Percentiles rank a stretch among this genome's conserved stretches.
Conservation (phyloP, 2,329 filamentous ascomycete genomes). For the Cryphonectria naterciae region DNA sequence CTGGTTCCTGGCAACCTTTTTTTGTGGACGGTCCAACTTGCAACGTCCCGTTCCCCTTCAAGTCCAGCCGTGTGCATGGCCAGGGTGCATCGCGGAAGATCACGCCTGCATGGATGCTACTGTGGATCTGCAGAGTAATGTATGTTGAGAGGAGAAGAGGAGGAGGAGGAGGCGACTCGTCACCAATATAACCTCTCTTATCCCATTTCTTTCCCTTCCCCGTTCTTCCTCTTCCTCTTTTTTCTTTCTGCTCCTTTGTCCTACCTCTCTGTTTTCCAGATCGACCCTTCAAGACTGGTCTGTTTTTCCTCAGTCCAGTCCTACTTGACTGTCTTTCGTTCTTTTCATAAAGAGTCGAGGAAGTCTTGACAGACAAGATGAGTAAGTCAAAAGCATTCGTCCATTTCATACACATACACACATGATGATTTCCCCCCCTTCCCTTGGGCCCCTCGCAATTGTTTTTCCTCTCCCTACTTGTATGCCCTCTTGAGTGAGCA, state of each 20-base stretch:
- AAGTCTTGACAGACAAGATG: conserved; percentile 21
- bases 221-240: not conserved
- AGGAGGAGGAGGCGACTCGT: not conserved
- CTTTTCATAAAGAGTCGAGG: not conserved
- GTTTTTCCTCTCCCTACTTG: too few species aligned
- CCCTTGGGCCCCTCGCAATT: not conserved
- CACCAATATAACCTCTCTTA: conserved; percentile 3
- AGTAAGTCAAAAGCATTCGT: conserved; percentile 9
- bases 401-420: not conserved
- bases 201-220: not conserved
- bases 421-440: not conserved
- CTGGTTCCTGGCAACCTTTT: conserved; percentile 1
- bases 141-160: not conserved
- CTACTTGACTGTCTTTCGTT: not conserved
- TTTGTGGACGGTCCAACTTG: not conserved
- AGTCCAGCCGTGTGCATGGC: not conserved
- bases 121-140: not conserved
- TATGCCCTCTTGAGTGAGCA: not conserved
- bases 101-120: not conserved
- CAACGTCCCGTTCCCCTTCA: not conserved
- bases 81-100: not conserved
- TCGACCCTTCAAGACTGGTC: not conserved
- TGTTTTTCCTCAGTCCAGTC: not conserved
- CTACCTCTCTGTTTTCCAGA: not conserved
- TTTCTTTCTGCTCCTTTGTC: too few species aligned